Percentiles rank a stretch among this genome's conserved stretches.
Evolutionary conservation across 768 basidiomycete species (phyloP).

Genomic region (Trametes cinnabarina): DNA sequence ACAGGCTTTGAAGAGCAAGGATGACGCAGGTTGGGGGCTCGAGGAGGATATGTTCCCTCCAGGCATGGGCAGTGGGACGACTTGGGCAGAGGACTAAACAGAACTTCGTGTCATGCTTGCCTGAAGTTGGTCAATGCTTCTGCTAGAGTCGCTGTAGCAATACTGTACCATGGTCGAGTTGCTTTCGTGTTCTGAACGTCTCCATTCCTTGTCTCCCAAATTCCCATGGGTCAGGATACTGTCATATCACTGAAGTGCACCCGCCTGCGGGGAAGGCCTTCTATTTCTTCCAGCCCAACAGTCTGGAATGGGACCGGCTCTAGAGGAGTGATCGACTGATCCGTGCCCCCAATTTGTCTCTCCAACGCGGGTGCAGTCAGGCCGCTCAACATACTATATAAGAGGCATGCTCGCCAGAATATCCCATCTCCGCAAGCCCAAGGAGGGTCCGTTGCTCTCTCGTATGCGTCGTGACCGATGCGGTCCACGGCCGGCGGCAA

Average conservation of each 20-base stretch:
- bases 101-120: too few relatives aligned
- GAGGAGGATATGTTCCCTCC: conserved; percentile 28
- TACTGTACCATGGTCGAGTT: background rate
- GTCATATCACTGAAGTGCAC: too few relatives aligned
- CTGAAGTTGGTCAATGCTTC: too few relatives aligned
- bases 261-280: background rate
- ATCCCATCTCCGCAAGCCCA: background rate
- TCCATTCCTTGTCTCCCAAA: background rate
- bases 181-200: background rate
- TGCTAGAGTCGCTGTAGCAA: conserved; percentile 1
- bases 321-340: background rate
- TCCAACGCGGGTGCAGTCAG: background rate
- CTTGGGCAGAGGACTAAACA: conserved; percentile 19
- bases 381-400: background rate
- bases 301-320: background rate
- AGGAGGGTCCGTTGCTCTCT: background rate
- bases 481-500: background rate
- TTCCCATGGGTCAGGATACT: too few relatives aligned
- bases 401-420: background rate
- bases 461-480: background rate
- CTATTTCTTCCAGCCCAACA: background rate
- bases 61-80: background rate
- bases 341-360: background rate
- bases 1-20: conserved; percentile 30
- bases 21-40: conserved; percentile 24